These are phyloP conservation scores for Buddleja alternifolia DNA, from an alignment of 257 asterid genomes.

Conservation along the genomic window DNA sequence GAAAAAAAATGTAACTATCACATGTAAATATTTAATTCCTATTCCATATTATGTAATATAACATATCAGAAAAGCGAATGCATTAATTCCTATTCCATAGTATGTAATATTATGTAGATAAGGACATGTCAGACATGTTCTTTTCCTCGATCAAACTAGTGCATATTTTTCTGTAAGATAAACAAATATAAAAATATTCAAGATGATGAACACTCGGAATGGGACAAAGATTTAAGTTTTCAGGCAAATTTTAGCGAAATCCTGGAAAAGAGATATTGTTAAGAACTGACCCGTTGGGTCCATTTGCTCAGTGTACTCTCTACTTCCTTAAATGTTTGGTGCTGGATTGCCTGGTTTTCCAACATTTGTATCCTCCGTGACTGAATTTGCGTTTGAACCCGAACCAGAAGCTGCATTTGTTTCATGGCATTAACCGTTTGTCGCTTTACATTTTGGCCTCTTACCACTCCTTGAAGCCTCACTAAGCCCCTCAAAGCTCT, in stretches of 20 bases:
- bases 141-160: neutral
- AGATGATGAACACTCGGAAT: neutral
- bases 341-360: constrained; percentile 72
- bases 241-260: too few species aligned
- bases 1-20: too few species aligned
- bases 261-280: too few species aligned
- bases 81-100: too few species aligned
- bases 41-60: neutral
- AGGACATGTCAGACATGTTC: neutral
- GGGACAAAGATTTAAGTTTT: constrained; percentile 7
- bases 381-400: constrained; percentile 88
- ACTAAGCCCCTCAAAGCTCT: constrained; percentile 85
- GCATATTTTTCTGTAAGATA: neutral
- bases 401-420: constrained; percentile 88
- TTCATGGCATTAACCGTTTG: constrained; percentile 90
- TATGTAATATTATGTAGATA: neutral
- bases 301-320: constrained; percentile 75
- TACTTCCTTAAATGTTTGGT: constrained; percentile 55
- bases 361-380: constrained; percentile 82
- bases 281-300: constrained; percentile 58
- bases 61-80: neutral
- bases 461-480: constrained; percentile 93
- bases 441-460: constrained; percentile 72
- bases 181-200: neutral
- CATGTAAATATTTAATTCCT: neutral